Evolutionary conservation across 345 rosid species (phyloP), one percentile per base, ranked within the genome.

Genomic region (Lepidium africanum): DNA sequence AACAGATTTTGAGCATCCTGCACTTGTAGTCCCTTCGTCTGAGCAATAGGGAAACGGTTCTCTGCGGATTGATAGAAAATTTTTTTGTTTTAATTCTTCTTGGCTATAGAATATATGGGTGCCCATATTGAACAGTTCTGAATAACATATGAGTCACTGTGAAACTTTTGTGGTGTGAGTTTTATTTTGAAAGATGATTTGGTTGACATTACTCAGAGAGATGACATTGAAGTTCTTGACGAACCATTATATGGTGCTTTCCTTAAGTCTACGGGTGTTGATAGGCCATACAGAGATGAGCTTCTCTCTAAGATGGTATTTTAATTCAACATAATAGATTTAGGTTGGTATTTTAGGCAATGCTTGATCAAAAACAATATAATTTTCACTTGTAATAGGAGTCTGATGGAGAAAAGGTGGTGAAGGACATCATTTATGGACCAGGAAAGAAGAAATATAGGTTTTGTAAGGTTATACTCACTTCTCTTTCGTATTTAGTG

Each of bases 221-320:
- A 86, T 77, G 93, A 91, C 81, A 74, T 9, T 33, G 96, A 91
- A 69, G 91, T 85, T 66, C 81, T 84, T 6, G 96, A 91, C 47
- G 96, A 91, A 67, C 96, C 96, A 27, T 80, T 87, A 16, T 87
- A 88, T 49, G 85, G 83, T 35, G 77, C 69, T 42, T 91, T 79
- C 57, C 85, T 88, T 17, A 76, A 58, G 21, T 68, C 59, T 43
- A 81, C 90, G 0, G 85, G 87, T 50, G 49, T 59, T 45, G 84
- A 83, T 38, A 81, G 94, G 75, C 98, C 94, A n/a, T 92, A 86
- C 72, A 70, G 82, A 30, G 83, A 86, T 66, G 87, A 84, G 63
- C 67, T 89, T 76, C 78, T 89, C 38, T 81, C 91, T 38, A 84
- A 79, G 55, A 78, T 81, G 91, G 96, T 88, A 78, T 19, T 54